A percentile compares a stretch with the other conserved stretches of the same genome.
phyloP scores from a whole-genome alignment of 2,329 filamentous ascomycete genomes.

The Hypoxylon sp. region DNA sequence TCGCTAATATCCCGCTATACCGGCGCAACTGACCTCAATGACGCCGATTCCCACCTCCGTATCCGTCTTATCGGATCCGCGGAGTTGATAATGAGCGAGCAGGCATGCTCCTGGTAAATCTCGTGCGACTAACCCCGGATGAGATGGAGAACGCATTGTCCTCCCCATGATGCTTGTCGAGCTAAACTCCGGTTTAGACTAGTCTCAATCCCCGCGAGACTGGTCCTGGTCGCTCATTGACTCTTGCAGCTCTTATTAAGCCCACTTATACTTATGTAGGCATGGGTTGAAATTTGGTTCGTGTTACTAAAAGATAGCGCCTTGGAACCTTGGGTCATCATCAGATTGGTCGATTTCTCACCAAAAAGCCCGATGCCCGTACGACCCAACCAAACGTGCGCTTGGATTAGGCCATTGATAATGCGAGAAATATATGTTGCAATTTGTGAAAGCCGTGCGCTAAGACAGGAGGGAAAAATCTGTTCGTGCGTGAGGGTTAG shows the following conservation, averaged over 20 bases:
- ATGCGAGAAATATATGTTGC: constrained; percentile 6
- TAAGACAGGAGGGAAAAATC: not conserved
- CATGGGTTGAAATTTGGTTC: constrained; percentile 10
- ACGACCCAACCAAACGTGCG: constrained; percentile 23
- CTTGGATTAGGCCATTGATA: constrained; percentile 6
- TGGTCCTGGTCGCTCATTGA: constrained; percentile 21
- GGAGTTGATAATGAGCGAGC: constrained; percentile 5
- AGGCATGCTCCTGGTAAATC: constrained; percentile 19
- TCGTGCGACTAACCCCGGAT: constrained; percentile 3
- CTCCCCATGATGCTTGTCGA: constrained; percentile 19
- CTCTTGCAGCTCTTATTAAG: constrained; percentile 17
- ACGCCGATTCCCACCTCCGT: constrained; percentile 3
- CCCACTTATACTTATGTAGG: not conserved
- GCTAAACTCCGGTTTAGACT: constrained; percentile 22
- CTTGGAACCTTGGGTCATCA: constrained; percentile 25
- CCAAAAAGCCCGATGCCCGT: constrained; percentile 42
- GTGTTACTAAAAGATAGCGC: constrained; percentile 18
- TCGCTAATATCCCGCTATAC: constrained; percentile 4
- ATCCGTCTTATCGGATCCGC: constrained; percentile 6
- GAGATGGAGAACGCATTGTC: constrained; percentile 11
- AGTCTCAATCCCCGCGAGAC: constrained; percentile 23
- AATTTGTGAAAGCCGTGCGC: constrained; percentile 1
- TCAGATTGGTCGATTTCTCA: constrained; percentile 37
- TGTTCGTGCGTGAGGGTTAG: constrained; percentile 1
- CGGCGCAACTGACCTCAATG: constrained; percentile 10